Evolutionary conservation across 169 alveolate species (phyloP).

Genomic region (Eimeria falciformis): DNA sequence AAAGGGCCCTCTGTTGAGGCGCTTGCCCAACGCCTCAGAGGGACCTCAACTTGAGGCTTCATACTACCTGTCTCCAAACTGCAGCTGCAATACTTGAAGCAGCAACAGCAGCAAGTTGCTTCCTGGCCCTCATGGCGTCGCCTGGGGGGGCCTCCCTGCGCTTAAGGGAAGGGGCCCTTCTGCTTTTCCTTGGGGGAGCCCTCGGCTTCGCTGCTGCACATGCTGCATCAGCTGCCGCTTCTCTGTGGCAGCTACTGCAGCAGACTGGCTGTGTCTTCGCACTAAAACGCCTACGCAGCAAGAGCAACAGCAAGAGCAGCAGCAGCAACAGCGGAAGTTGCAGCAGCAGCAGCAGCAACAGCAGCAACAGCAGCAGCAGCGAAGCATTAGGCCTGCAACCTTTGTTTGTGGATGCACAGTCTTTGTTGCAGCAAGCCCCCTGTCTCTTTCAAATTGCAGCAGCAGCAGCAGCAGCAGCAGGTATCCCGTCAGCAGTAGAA

Average conservation of each 20-base stretch:
- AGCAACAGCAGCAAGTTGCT: no score
- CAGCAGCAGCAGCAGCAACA: slow-evolving; percentile 34
- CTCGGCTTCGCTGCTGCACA: slow-evolving; percentile 19
- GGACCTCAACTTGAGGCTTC: no score
- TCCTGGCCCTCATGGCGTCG: no score
- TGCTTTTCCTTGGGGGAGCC: slow-evolving; percentile 17
- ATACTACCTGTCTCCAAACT: no score
- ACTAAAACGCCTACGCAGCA: not conserved
- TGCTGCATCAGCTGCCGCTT: slow-evolving; percentile 48
- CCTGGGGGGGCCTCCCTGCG: not conserved
- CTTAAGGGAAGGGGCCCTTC: not conserved
- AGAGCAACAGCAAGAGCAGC: not conserved
- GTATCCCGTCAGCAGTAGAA: slow-evolving; percentile 1
- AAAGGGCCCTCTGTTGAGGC: not conserved
- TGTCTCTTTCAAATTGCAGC: not conserved
- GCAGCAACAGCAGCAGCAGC: slow-evolving; percentile 60
- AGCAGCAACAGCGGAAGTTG: not conserved
- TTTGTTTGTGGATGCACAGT: not conserved
- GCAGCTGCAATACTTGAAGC: no score
- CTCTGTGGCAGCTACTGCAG: slow-evolving; percentile 9
- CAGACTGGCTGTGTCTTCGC: not conserved
- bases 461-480: slow-evolving; percentile 53
- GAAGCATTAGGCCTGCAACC: not conserved
- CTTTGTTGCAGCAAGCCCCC: slow-evolving; percentile 32
- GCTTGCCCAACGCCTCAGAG: no score